Conservation (phyloP, 495 filamentous ascomycete species). For the Massariosphaeria phaeospora region DNA sequence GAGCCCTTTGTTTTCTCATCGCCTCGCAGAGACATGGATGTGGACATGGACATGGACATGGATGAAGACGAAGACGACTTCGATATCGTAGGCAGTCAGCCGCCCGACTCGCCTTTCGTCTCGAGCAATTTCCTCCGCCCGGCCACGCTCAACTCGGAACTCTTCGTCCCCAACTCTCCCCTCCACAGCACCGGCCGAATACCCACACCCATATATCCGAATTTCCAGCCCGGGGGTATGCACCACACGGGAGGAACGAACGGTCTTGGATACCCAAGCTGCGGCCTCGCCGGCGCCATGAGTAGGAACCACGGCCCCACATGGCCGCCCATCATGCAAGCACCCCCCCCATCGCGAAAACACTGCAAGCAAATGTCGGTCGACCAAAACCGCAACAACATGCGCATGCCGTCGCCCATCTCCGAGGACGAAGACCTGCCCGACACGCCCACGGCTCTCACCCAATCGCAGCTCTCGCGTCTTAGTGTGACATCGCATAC, state of each 20-base stretch:
- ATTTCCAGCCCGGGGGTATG: slow-evolving; percentile 32
- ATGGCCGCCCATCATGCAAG: background rate
- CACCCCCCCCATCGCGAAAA: slow-evolving; percentile 3
- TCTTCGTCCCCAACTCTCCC: slow-evolving; percentile 27
- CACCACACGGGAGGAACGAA: slow-evolving; percentile 3
- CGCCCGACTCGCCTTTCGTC: slow-evolving; percentile 23
- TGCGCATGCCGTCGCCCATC: slow-evolving; percentile 67
- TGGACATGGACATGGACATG: slow-evolving; percentile 47
- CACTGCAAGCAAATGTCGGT: background rate
- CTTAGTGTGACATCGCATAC: slow-evolving; percentile 23
- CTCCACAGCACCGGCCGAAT: slow-evolving; percentile 37
- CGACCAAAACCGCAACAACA: slow-evolving; percentile 44
- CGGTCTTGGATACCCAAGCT: slow-evolving; percentile 14
- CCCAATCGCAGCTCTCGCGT: slow-evolving; percentile 32
- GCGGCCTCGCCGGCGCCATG: slow-evolving; percentile 23
- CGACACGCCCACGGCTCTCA: slow-evolving; percentile 30
- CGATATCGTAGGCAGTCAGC: slow-evolving; percentile 30
- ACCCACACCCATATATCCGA: slow-evolving; percentile 43
- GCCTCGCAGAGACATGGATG: background rate
- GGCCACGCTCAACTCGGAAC: slow-evolving; percentile 31
- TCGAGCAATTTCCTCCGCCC: slow-evolving; percentile 17
- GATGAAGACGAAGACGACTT: slow-evolving; percentile 47
- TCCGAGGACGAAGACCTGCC: slow-evolving; percentile 53
- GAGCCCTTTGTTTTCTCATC: slow-evolving; percentile 17
- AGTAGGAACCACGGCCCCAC: background rate